Base-by-base conservation (phyloP, 306 rosid genomes). In the Pachyrhizus erosus region DNA sequence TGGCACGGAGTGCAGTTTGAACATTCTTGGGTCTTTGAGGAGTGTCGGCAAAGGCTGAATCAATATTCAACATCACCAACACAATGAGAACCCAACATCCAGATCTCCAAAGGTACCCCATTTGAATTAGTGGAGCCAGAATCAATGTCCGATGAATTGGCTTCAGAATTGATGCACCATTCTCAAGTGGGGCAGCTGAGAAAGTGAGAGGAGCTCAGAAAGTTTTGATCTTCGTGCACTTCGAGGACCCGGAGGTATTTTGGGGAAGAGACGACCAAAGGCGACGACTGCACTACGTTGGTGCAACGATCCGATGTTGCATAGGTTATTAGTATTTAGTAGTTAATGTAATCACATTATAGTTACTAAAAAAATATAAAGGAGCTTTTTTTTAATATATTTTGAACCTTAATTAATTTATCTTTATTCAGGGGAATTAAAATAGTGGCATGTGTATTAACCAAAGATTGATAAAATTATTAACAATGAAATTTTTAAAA, bases 1-100 rank as follows among this genome's bases (percentile, higher is more conserved):
- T 93, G 46, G 97, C 92, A 78, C 87, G 92, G 81, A 96, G 93
- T 40, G 97, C 80, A 20, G 88, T 88, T 65, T 96, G 93, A 24
- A 96, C 97, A 76, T 96, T 96, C 84, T 96, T 96, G 39, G 96
- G 93, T 11, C 78, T 80, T 55, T 86, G 55, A 62, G 88, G 91
- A 82, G 49, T 70, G 72, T 83, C 80, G 27, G 94, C 85, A 15
- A 80, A 60, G 85, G 79, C 49, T 17, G 20, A 52, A 52, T 26
- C 24, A 52, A 52, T 52, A 52, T n/a, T 18, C 11, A 52, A 18
- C 24, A 7, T n/a, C 4, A n/a, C 24, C 60, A 52, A 52, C 24
- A 69, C 68, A n/a, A 80, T 20, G 17, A 31, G 26, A 78, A 27
- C 20, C 43, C 7, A 7, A 29, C 2, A 65, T 75, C 0, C 2